Percentiles rank a stretch among this genome's conserved stretches.
phyloP scores from a whole-genome alignment of 2,329 filamentous ascomycete genomes.

The Cercospora sp. region DNA sequence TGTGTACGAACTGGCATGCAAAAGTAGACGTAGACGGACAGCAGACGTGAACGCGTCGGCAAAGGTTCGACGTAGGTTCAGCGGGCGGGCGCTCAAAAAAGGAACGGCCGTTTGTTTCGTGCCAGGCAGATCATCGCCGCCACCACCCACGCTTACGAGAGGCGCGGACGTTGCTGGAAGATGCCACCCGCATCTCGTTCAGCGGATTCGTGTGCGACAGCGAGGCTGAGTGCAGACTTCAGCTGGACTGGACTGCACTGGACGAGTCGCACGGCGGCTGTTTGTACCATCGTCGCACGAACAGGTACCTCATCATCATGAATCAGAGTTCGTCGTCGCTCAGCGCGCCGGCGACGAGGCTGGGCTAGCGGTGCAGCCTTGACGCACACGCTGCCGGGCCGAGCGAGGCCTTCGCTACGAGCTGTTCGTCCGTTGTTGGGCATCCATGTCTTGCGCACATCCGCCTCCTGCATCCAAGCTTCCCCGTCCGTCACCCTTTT shows the following conservation, averaged over 20 bases:
- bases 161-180: background rate
- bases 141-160: constrained; percentile 9
- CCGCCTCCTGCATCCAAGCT: constrained; percentile 5
- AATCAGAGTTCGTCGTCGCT: background rate
- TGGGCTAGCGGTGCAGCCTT: constrained; percentile 1
- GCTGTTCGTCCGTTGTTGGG: constrained; percentile 4
- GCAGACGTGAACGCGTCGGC: background rate
- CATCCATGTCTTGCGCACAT: constrained; percentile 5
- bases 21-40: background rate
- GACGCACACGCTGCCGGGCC: background rate
- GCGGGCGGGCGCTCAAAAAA: background rate
- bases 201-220: background rate
- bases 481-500: constrained; percentile 1
- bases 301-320: background rate
- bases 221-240: background rate
- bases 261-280: background rate
- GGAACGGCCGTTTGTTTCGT: background rate
- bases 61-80: constrained; percentile 1
- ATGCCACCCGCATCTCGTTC: background rate
- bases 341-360: background rate
- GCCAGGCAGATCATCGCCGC: background rate
- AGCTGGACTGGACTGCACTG: background rate
- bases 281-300: background rate
- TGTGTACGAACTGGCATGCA: background rate
- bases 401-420: background rate